Conservation (phyloP, 1,284 basidiomycete genomes). For the Sporisorium reilianum region DNA sequence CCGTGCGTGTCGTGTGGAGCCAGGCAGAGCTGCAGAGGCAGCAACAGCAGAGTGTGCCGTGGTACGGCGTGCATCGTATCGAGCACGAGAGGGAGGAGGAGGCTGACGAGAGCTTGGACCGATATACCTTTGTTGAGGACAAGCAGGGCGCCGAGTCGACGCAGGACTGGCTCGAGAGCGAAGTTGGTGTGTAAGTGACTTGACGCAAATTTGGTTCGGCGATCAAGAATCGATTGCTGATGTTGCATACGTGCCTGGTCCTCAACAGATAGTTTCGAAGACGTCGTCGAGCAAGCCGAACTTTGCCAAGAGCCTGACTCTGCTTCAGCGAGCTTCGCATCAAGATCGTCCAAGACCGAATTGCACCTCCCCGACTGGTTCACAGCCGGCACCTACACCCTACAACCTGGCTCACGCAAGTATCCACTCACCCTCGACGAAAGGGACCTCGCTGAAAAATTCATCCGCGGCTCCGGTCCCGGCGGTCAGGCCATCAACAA, state of each 20-base stretch:
- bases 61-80: conserved; percentile 64
- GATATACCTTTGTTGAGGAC: conserved; percentile 50
- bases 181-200: conserved; percentile 63
- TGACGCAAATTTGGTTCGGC: too few species aligned
- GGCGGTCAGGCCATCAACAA: conserved; percentile 69
- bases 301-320: conserved; percentile 6
- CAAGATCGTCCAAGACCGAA: conserved; percentile 4
- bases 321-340: not conserved
- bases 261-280: conserved; percentile 46
- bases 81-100: conserved; percentile 61
- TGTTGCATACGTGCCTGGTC: not conserved
- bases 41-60: conserved; percentile 42
- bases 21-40: conserved; percentile 45
- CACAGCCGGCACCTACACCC: conserved; percentile 43
- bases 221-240: not conserved
- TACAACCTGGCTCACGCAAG: conserved; percentile 56
- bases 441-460: conserved; percentile 59
- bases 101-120: conserved; percentile 58
- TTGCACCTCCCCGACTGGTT: conserved; percentile 56
- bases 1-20: conserved; percentile 59
- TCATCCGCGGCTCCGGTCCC: conserved; percentile 65
- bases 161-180: conserved; percentile 59
- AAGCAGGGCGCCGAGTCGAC: conserved; percentile 47
- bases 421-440: conserved; percentile 62
- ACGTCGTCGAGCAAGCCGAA: not conserved